phyloP scores from a whole-genome alignment of 768 basidiomycete species.

The Candolleomyces aberdarensis region DNA sequence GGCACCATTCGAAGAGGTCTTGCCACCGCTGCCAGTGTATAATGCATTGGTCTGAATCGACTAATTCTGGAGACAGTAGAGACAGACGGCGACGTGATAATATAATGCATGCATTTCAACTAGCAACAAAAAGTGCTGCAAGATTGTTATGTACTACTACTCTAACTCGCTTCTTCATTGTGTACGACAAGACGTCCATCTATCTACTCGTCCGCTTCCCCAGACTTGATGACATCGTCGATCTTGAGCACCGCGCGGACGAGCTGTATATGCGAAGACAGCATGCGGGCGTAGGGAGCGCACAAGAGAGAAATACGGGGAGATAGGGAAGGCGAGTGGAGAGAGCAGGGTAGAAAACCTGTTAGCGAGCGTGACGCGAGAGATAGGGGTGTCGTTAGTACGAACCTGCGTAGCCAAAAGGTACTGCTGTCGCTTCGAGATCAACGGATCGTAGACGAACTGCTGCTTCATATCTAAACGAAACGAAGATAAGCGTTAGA shows the following conservation, averaged over 20 bases:
- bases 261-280: constrained; percentile 40
- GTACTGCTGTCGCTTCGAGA: constrained; percentile 97
- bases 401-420: constrained; percentile 91
- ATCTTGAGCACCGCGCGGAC: constrained; percentile 88
- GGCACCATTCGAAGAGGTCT: no score
- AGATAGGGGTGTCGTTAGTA: background rate
- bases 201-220: constrained; percentile 63
- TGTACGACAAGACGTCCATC: no score
- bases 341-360: no score
- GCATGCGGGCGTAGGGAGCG: constrained; percentile 5
- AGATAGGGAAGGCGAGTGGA: background rate
- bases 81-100: no score
- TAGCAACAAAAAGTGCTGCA: no score
- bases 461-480: constrained; percentile 94
- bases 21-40: no score
- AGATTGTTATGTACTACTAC: no score
- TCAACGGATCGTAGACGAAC: constrained; percentile 94
- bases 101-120: no score
- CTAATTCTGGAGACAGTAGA: no score
- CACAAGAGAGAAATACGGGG: background rate
- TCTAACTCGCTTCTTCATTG: no score
- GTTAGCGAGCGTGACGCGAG: no score
- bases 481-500: background rate
- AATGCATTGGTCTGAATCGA: no score
- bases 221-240: constrained; percentile 77